These are phyloP conservation scores for Cryomyces antarcticus DNA, from an alignment of 495 filamentous ascomycete species.

Conservation along the genomic window DNA sequence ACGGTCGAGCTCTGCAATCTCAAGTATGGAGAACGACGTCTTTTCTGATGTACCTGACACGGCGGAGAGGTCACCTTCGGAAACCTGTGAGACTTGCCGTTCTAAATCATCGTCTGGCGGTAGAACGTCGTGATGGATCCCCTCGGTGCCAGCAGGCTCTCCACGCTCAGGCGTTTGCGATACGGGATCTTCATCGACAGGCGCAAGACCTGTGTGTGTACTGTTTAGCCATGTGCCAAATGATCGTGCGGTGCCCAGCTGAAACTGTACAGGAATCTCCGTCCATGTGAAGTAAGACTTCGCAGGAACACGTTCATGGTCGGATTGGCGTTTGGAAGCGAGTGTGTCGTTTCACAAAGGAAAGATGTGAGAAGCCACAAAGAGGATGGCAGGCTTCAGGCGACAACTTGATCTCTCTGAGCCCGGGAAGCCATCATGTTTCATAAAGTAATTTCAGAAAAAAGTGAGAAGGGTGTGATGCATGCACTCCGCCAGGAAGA, in stretches of 20 bases:
- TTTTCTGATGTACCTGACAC: slow-evolving; percentile 24
- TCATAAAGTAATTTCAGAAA: background rate
- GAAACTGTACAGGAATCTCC: background rate
- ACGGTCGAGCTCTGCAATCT: slow-evolving; percentile 9
- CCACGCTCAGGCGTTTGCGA: slow-evolving; percentile 5
- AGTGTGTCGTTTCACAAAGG: too few relatives aligned
- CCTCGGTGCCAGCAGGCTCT: too few relatives aligned
- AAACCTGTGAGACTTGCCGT: slow-evolving; percentile 3
- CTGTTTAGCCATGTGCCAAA: background rate
- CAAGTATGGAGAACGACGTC: slow-evolving; percentile 17
- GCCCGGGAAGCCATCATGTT: background rate
- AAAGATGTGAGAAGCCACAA: background rate
- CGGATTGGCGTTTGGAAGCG: too few relatives aligned
- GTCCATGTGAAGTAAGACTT: too few relatives aligned
- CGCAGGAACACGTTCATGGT: too few relatives aligned
- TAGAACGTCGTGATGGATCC: background rate
- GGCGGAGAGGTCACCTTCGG: slow-evolving; percentile 17
- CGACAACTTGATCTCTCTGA: background rate
- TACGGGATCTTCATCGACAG: slow-evolving; percentile 14
- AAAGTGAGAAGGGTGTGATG: background rate
- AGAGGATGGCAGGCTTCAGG: background rate
- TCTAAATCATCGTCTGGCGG: background rate
- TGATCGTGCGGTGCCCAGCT: background rate
- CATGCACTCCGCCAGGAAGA: background rate
- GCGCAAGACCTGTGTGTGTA: slow-evolving; percentile 14